Evolutionary conservation across 1,284 basidiomycete species (phyloP).

Genomic region (Pisolithus thermaeus): DNA sequence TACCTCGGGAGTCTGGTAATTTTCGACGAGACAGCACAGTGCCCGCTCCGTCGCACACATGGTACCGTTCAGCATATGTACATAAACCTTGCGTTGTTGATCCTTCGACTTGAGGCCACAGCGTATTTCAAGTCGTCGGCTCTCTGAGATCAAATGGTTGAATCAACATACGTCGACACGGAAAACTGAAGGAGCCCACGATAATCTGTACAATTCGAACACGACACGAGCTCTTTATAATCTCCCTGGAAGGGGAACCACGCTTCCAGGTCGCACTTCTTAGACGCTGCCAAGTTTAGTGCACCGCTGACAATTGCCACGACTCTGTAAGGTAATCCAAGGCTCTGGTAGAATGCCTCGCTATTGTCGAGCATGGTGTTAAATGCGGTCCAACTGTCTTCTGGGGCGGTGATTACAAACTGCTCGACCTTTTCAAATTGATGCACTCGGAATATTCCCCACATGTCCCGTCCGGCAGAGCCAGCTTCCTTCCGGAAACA

Average conservation of each 20-base stretch:
- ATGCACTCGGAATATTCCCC: conserved; percentile 99
- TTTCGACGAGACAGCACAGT: conserved; percentile 97
- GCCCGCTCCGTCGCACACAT: conserved; percentile 96
- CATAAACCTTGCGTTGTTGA: conserved; percentile 84
- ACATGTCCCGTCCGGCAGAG: conserved; percentile 94
- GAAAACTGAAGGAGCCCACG: conserved; percentile 46
- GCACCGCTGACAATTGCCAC: conserved; percentile 97
- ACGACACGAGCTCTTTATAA: conserved; percentile 94
- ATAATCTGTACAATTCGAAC: conserved; percentile 93
- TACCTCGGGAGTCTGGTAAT: conserved; percentile 94
- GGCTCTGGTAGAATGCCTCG: conserved; percentile 94
- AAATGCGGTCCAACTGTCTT: conserved; percentile 92
- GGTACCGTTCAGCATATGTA: conserved; percentile 98
- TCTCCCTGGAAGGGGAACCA: conserved; percentile 99
- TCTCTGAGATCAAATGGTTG: conserved; percentile 49
- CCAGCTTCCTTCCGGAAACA: conserved; percentile 99
- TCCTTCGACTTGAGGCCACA: conserved; percentile 87
- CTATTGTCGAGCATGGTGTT: conserved; percentile 87
- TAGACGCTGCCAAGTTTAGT: conserved; percentile 92
- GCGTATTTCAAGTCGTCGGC: conserved; percentile 82
- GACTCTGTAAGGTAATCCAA: conserved; percentile 86
- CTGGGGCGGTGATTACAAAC: conserved; percentile 93
- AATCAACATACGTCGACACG: background rate
- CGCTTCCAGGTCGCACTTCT: conserved; percentile 97
- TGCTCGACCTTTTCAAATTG: conserved; percentile 99